These are phyloP conservation scores for Fusarium nelsonii DNA, from an alignment of 2,329 filamentous ascomycete genomes.

Conservation along the genomic window DNA sequence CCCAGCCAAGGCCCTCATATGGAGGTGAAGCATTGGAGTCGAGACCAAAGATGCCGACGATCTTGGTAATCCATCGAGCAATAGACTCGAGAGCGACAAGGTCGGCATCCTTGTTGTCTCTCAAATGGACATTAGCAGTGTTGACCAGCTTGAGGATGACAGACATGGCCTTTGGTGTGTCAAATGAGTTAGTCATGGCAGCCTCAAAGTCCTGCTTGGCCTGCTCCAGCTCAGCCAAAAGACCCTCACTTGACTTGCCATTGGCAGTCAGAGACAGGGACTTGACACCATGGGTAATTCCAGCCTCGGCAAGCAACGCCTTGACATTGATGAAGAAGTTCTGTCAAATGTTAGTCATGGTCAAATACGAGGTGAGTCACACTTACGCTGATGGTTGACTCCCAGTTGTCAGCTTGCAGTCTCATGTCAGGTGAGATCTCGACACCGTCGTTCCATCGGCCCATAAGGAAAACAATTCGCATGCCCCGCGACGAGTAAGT, in stretches of 20 bases:
- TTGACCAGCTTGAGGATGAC: slow-evolving; percentile 83
- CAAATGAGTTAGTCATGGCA: slow-evolving; percentile 85
- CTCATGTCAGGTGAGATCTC: slow-evolving; percentile 90
- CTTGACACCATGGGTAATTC: slow-evolving; percentile 52
- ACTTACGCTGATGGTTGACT: slow-evolving; percentile 77
- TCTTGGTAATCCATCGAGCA: slow-evolving; percentile 83
- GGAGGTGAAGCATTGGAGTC: slow-evolving; percentile 70
- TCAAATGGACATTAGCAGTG: slow-evolving; percentile 75
- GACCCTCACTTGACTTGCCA: slow-evolving; percentile 49
- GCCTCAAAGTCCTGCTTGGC: slow-evolving; percentile 66
- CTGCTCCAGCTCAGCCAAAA: slow-evolving; percentile 61
- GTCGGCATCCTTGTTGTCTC: slow-evolving; percentile 61
- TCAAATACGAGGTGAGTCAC: neutral
- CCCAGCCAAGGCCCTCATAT: slow-evolving; percentile 70
- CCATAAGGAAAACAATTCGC: slow-evolving; percentile 87
- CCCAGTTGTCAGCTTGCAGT: slow-evolving; percentile 80
- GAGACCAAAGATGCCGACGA: slow-evolving; percentile 87
- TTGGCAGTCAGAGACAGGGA: slow-evolving; percentile 54
- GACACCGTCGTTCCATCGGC: slow-evolving; percentile 89
- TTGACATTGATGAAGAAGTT: slow-evolving; percentile 71
- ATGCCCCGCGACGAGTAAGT: slow-evolving; percentile 82
- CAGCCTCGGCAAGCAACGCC: slow-evolving; percentile 63
- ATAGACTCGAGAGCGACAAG: slow-evolving; percentile 65
- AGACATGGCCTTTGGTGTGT: slow-evolving; percentile 84
- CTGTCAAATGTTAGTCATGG: slow-evolving; percentile 50